A percentile compares a stretch with the other conserved stretches of the same genome.
phyloP scores from a whole-genome alignment of 352 stramenopile genomes.

The Globisporangium okanoganense region DNA sequence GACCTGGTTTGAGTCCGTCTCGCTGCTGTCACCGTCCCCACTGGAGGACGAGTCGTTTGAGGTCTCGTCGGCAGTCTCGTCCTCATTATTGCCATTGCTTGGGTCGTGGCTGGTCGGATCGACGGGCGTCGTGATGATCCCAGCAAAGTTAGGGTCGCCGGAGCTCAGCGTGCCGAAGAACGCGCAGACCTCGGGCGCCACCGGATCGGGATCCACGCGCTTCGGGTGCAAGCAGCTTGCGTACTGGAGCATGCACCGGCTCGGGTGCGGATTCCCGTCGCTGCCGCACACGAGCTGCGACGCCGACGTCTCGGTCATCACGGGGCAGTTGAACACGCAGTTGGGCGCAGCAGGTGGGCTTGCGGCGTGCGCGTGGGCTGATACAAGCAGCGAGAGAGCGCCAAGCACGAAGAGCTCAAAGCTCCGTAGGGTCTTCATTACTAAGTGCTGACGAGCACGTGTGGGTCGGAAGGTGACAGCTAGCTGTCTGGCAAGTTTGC shows the following conservation, averaged over 20 bases:
- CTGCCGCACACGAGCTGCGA: conserved; percentile 15
- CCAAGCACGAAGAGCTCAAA: not conserved
- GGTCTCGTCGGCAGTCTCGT: not conserved
- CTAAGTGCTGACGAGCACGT: not conserved
- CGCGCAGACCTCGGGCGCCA: not conserved
- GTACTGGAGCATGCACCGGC: conserved; percentile 10
- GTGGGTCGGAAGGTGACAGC: not conserved
- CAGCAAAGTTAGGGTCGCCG: not conserved
- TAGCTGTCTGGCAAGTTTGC: not conserved
- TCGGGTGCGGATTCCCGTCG: conserved; percentile 15
- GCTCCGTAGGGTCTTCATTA: not conserved
- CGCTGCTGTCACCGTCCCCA: not conserved
- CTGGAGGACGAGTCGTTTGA: not conserved
- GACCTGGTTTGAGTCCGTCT: not conserved
- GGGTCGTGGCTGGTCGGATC: too few species aligned
- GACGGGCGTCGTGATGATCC: not conserved
- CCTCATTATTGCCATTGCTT: too few species aligned
- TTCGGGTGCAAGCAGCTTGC: not conserved
- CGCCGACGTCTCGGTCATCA: not conserved
- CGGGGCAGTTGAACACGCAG: not conserved
- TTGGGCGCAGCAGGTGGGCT: not conserved
- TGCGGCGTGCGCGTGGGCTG: not conserved
- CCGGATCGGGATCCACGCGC: not conserved
- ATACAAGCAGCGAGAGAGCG: not conserved
- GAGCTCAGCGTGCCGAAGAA: not conserved